These are phyloP conservation scores for Gracilaria caudata DNA, from an alignment of 23 red algal species.

Conservation along the genomic window DNA sequence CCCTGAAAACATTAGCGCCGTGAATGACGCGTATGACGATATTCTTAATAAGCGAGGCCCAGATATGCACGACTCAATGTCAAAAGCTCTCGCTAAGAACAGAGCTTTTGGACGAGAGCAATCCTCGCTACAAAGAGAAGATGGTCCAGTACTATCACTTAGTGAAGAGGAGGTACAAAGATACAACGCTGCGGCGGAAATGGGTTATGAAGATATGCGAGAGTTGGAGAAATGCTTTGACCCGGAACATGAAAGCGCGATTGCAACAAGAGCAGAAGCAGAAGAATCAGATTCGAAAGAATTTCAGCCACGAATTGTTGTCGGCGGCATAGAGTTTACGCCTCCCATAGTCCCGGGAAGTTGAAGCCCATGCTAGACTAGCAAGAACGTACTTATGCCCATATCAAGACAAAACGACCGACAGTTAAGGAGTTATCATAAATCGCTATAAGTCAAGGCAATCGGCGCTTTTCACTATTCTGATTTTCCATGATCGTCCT, in stretches of 20 bases:
- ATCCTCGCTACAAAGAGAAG: constrained; percentile 34
- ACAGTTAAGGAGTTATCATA: neutral
- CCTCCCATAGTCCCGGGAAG: neutral
- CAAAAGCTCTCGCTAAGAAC: constrained; percentile 42
- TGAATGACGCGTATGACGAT: constrained; percentile 73
- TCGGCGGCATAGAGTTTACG: constrained; percentile 1
- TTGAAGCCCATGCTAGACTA: neutral
- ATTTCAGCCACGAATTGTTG: neutral
- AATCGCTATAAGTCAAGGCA: neutral
- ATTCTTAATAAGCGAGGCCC: constrained; percentile 35
- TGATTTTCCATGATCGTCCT: neutral
- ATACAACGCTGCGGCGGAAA: constrained; percentile 36
- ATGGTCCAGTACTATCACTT: constrained; percentile 45
- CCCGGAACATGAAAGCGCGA: constrained; percentile 24
- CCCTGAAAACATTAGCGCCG: constrained; percentile 11
- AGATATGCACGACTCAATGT: constrained; percentile 7
- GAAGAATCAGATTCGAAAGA: neutral
- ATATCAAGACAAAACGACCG: neutral
- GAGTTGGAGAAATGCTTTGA: constrained; percentile 55
- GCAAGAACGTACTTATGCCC: neutral
- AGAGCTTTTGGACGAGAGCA: constrained; percentile 56
- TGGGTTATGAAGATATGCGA: constrained; percentile 43
- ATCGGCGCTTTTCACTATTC: neutral
- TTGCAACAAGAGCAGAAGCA: constrained; percentile 27
- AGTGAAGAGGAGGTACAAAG: constrained; percentile 37